Base-by-base conservation (phyloP, 75 land plant genomes). In the Cryptomeria japonica region DNA sequence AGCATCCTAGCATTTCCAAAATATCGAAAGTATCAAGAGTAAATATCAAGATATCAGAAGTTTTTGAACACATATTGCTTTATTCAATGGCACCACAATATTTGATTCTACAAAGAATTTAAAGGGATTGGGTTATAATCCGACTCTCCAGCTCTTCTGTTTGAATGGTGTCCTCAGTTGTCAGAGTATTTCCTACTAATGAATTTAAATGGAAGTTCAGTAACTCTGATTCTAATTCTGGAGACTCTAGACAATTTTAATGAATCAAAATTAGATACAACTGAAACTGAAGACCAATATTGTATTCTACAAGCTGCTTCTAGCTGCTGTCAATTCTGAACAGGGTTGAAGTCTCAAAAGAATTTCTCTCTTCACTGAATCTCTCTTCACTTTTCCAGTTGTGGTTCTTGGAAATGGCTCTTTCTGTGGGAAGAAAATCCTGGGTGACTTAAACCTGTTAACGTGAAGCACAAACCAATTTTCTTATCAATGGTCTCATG, bases 391-490 rank as follows among this genome's bases (percentile, higher is more conserved):
- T 86, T 97, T 97, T 76, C 99, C 99, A 34, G 94, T 93, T 49
- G 94, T 75, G 53, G 98, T 97, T 39, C 87, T 8, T 47, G 97
- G 94, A 87, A 96, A 97, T 25, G 94, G 91, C 86, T 92, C 90
- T 84, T 77, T 88, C 94, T 91, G 91, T 37, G 72, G 25, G 31
- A 94, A 76, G 85, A 90, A 93, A 39, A 75, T 55, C 88, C 90
- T 97, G 49, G 99, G 99, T 42, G 94, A 87, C 86, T 97, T 97
- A 88, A 93, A 97, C 91, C 99, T 97, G 92, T 86, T 90, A 70
- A 86, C 22, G 76, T 70, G 31, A 31, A 53, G 56, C 39, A 87
- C 16, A 55, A 51, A 7, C 28, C 68, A 80, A 32, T 42, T 56
- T 44, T 37, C 51, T 47, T 36, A 22, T 51, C 16, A 84, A 25